Conservation (phyloP, 2,329 filamentous ascomycete genomes). For the Hymenoscyphus linearis region DNA sequence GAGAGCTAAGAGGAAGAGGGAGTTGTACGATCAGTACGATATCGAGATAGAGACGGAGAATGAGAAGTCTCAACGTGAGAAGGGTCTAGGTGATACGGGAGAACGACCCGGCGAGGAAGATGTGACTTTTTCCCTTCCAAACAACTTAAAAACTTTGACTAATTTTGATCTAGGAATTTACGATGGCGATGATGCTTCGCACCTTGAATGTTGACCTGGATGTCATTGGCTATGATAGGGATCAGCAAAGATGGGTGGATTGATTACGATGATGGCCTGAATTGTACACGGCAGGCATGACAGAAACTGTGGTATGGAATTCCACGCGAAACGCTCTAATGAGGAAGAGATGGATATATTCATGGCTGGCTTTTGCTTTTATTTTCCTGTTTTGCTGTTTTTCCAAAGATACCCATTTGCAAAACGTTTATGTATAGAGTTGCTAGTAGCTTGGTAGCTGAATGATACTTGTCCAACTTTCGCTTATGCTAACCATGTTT, state of each 20-base stretch:
- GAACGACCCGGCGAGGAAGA: slow-evolving; percentile 37
- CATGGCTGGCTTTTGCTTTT: neutral
- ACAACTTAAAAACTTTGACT: slow-evolving; percentile 8
- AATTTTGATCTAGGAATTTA: slow-evolving; percentile 47
- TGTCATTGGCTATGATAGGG: slow-evolving; percentile 58
- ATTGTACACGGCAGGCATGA: neutral
- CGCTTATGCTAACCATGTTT: neutral
- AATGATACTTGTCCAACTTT: neutral
- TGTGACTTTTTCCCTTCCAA: slow-evolving; percentile 34
- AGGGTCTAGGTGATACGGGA: slow-evolving; percentile 30
- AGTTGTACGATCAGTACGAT: slow-evolving; percentile 31
- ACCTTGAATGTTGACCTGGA: slow-evolving; percentile 57
- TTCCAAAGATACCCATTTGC: neutral
- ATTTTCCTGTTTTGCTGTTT: neutral
- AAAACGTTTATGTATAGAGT: neutral
- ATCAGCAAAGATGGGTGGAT: slow-evolving; percentile 51
- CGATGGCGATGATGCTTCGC: slow-evolving; percentile 65
- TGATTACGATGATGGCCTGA: slow-evolving; percentile 29
- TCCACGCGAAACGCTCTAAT: neutral
- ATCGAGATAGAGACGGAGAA: slow-evolving; percentile 33
- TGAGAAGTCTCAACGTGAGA: slow-evolving; percentile 31
- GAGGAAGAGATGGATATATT: neutral
- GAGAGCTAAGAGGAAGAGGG: slow-evolving; percentile 30
- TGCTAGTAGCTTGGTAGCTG: neutral
- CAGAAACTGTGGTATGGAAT: neutral